Evolutionary conservation across 2,329 filamentous ascomycete genomes (phyloP).

Genomic region (Stagonosporopsis tanaceti): DNA sequence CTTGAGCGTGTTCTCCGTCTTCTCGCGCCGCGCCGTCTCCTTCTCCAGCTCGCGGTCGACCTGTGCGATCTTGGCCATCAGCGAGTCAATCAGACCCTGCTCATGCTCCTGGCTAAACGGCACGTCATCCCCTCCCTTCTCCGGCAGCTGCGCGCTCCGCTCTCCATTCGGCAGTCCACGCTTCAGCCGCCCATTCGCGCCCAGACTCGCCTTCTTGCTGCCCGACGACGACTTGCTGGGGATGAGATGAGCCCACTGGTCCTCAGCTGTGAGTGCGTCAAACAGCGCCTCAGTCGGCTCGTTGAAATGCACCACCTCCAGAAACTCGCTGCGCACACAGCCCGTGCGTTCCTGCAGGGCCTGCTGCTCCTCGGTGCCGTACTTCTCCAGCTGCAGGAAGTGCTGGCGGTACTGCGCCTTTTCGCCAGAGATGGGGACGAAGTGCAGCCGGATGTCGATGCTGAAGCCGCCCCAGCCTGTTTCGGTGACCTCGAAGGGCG

Average conservation of each 20-base stretch:
- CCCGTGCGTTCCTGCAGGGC: slow-evolving; percentile 63
- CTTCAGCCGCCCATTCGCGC: slow-evolving; percentile 44
- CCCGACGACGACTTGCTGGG: slow-evolving; percentile 52
- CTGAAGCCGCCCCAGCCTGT: slow-evolving; percentile 99
- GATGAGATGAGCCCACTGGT: slow-evolving; percentile 61
- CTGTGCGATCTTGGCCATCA: slow-evolving; percentile 42
- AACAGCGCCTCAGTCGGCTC: slow-evolving; percentile 94
- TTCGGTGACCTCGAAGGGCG: slow-evolving; percentile 85
- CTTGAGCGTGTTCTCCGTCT: slow-evolving; percentile 43
- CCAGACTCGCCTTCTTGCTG: slow-evolving; percentile 47
- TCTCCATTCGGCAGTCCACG: slow-evolving; percentile 48
- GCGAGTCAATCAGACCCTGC: slow-evolving; percentile 38
- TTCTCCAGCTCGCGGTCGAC: slow-evolving; percentile 46
- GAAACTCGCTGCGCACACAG: slow-evolving; percentile 78
- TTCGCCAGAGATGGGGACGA: slow-evolving; percentile 84
- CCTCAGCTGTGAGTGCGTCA: slow-evolving; percentile 80
- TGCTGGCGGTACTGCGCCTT: slow-evolving; percentile 97
- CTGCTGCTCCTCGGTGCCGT: slow-evolving; percentile 72
- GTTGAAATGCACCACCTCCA: slow-evolving; percentile 97
- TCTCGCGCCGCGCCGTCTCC: slow-evolving; percentile 42
- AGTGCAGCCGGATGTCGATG: slow-evolving; percentile 94
- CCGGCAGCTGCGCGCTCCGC: slow-evolving; percentile 46
- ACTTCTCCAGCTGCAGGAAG: slow-evolving; percentile 88
- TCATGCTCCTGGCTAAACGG: slow-evolving; percentile 49
- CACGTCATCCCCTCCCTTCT: slow-evolving; percentile 43